Evolutionary conservation across 495 filamentous ascomycete genomes (phyloP), one percentile per base, ranked within the genome.

Genomic region (Lepraria neglecta): DNA sequence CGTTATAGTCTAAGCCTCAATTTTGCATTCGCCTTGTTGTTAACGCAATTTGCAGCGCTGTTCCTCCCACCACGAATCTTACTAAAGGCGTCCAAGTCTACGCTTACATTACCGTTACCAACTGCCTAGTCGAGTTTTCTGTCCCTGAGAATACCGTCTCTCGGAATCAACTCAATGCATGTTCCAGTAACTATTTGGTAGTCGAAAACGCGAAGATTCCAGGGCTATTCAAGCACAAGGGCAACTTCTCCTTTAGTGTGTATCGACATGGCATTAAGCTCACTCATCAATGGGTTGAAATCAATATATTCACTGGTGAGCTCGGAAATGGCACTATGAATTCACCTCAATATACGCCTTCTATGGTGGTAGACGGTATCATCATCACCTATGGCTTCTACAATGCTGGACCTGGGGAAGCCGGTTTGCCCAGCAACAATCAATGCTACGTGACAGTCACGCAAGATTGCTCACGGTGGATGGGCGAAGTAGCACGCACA

Each of bases 401-500:
- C 48, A 52, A 27, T 33, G 51, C 51, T 12, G 80, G 79, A 9
- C 59, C 67, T 4, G 78, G 79, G 7, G 66, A 70, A 10, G 70
- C 67, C 3, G 73, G 75, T 7, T 71, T 82, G 9, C 74, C 80
- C 3, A 77, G 72, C 50, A 70, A 70, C 19, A 74, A 81, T 61
- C 78, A 81, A 62, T 81, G 77, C 70, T 82, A 79, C 60, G 73
- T 82, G 14, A 74, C 77, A 9, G 74, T 82, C 0, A 38, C 12
- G 5, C 35, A 7, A 38, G 35, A 38, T 38, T 71, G 77, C 1
- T 70, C 72, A 9, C 9, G 6, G 74, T 82, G 78, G 80, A 78
- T 80, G 71, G 66, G 73, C 42, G 60, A 61, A n/a, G 47, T 82
- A 2, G 75, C 73, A 3, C 76, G 79, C 3, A 67, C 66, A 1